Base-by-base conservation (phyloP, 2,329 filamentous ascomycete genomes). In the Ciborinia camelliae region DNA sequence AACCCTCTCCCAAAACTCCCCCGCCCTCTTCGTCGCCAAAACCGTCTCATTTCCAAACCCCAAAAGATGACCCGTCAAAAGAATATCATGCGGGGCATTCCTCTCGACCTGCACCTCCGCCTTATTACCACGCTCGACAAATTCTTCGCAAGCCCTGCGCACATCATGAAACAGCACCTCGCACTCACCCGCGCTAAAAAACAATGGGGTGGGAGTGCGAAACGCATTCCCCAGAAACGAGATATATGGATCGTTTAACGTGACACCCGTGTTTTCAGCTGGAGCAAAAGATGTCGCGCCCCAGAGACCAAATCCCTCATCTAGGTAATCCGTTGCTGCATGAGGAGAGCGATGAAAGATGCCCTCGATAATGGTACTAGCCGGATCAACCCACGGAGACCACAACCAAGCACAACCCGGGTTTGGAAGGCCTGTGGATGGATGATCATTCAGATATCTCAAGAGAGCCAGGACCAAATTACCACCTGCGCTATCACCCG, bases 401-500 rank as follows among this genome's bases (percentile, higher is more conserved):
- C 79, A 80, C 5, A 82, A 72, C 50, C 77, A 75, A 0, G 76
- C 77, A 4, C 76, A 76, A 0, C 68, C 68, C 0, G 81, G 81
- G 2, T 54, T 26, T 0, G 74, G 74, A 0, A 81, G 68, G 2
- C 65, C 70, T 2, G 76, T 57, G 4, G 73, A 69, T 2, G 68
- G 47, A 63, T 77, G 76, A 30, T 80, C 78, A 10, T 70, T 62
- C 6, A 84, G 67, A 68, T 84, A 83, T 23, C 81, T 75, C 39
- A 83, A 73, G 18, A 84, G 71, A 0, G 75, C 75, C 28, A 82
- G 75, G 0, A 73, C 75, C 14, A 81, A 71, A 68, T 83, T 82
- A 0, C 73, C 81, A 62, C 82, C 82, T 0, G 82, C 81, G 41
- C 78, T 80, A 70, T 84, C 82, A 6, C 82, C 82, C 0, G 76